phyloP scores from a whole-genome alignment of 2,329 filamentous ascomycete species.

The Cordyceps militaris region DNA sequence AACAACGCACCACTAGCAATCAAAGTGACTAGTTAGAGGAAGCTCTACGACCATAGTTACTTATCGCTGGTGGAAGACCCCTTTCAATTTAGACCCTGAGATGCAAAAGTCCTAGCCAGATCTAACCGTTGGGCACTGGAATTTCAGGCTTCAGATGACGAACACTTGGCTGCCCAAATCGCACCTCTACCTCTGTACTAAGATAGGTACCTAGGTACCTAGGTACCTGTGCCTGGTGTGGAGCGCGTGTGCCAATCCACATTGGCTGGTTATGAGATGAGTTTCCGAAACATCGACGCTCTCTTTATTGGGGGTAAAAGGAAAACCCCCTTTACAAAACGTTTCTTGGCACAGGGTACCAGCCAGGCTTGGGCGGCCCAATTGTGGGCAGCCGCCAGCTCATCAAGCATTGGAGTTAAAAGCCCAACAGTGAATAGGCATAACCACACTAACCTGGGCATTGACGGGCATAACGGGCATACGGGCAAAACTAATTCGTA shows the following conservation, averaged over 20 bases:
- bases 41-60: no score
- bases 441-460: neutral
- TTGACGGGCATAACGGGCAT: no score
- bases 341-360: neutral
- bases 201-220: no score
- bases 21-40: no score
- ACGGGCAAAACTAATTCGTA: neutral
- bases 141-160: slow-evolving; percentile 3
- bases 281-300: slow-evolving; percentile 5
- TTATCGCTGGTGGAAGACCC: no score
- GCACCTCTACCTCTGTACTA: no score
- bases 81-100: no score
- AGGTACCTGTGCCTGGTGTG: no score
- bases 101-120: neutral
- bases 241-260: no score
- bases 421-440: neutral
- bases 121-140: slow-evolving; percentile 10
- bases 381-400: slow-evolving; percentile 1
- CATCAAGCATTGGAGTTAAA: slow-evolving; percentile 3
- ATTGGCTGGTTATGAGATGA: neutral
- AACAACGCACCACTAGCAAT: no score
- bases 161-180: neutral
- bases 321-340: neutral
- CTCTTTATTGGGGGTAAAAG: neutral
- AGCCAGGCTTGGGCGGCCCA: neutral